Evolutionary conservation across 345 rosid species (phyloP).

Genomic region (Crucihimalaya himalaica): DNA sequence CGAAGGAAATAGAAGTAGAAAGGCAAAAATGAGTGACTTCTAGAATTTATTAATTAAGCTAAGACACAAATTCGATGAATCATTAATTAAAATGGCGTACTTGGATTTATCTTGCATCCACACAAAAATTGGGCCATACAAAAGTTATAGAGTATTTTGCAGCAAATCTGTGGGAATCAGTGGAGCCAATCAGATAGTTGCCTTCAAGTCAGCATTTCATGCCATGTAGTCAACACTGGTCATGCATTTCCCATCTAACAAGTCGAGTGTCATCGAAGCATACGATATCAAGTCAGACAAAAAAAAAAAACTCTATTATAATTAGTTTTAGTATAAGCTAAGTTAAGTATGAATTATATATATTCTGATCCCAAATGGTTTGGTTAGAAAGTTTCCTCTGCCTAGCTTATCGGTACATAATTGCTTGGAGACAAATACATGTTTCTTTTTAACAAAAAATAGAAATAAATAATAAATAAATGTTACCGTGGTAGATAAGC

Average conservation of each 20-base stretch:
- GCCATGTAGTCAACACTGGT: neutral
- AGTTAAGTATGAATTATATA: neutral
- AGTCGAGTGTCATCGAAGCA: constrained; percentile 21
- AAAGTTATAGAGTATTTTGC: neutral
- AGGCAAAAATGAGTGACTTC: neutral
- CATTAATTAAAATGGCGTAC: neutral
- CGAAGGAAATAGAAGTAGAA: neutral
- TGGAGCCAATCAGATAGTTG: neutral
- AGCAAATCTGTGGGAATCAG: neutral
- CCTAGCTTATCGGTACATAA: neutral
- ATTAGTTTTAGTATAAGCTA: constrained; percentile 14
- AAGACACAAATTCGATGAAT: neutral
- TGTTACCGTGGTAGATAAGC: neutral
- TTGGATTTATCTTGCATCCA: neutral
- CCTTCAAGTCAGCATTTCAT: neutral
- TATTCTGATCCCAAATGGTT: constrained; percentile 2
- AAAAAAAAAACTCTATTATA: neutral
- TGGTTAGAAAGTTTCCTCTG: constrained; percentile 22
- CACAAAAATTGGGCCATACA: neutral
- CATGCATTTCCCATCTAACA: constrained; percentile 25
- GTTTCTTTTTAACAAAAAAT: neutral
- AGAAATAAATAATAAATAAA: neutral
- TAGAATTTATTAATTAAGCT: too few relatives aligned
- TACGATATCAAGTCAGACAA: neutral
- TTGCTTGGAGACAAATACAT: constrained; percentile 5